Conservation (phyloP, 2,329 filamentous ascomycete species). For the Neoscytalidium dimidiatum region DNA sequence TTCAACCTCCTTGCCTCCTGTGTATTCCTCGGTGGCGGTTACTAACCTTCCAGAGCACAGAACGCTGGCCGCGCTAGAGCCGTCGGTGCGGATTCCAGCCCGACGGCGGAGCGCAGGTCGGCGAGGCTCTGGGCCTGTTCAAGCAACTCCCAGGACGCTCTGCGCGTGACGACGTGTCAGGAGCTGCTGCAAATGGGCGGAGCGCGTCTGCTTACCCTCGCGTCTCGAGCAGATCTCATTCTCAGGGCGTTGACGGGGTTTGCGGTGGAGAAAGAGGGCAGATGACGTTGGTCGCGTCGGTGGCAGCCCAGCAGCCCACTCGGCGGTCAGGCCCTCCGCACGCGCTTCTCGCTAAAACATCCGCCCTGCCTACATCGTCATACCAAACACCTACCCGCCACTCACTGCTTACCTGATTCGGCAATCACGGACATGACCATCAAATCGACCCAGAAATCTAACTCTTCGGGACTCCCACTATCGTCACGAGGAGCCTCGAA, state of each 20-base stretch:
- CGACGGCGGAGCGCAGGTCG: constrained; percentile 15
- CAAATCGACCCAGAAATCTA: neutral
- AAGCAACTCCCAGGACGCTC: constrained; percentile 18
- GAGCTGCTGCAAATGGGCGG: neutral
- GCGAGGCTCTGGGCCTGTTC: constrained; percentile 14
- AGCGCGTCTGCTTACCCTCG: constrained; percentile 15
- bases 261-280: constrained; percentile 1
- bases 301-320: too few species aligned
- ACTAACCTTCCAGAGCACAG: constrained; percentile 85
- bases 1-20: neutral
- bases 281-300: constrained; percentile 18
- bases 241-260: constrained; percentile 12
- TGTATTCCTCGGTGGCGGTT: neutral
- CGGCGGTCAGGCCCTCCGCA: neutral
- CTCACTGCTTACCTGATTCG: neutral
- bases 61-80: constrained; percentile 68
- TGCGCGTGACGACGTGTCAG: neutral
- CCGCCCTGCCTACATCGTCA: neutral
- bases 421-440: neutral
- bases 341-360: neutral
- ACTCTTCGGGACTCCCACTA: constrained; percentile 17
- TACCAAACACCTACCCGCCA: neutral
- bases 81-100: neutral
- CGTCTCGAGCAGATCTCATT: constrained; percentile 21
- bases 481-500: too few species aligned